These are phyloP conservation scores for Mucor plumbeus DNA, from an alignment of 371 early-diverging fungal species.

Conservation along the genomic window DNA sequence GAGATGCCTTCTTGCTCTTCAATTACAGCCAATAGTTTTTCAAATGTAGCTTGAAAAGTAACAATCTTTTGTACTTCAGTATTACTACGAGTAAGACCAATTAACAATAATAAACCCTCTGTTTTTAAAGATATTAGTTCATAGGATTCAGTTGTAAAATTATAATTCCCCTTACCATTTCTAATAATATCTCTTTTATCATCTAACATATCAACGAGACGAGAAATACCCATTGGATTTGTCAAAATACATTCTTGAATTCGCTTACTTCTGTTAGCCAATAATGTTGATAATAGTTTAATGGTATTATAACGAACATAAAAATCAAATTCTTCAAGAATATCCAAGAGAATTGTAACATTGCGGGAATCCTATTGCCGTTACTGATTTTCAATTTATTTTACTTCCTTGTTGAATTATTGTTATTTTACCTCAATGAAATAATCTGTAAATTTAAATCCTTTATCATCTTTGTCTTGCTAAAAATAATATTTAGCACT, in stretches of 20 bases:
- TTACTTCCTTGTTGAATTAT: background rate
- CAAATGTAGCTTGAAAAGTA: conserved; percentile 97
- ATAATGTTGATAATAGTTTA: conserved; percentile 80
- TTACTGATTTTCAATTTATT: background rate
- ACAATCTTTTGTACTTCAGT: conserved; percentile 97
- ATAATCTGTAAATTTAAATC: conserved; percentile 54
- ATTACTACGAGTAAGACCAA: conserved; percentile 85
- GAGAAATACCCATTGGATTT: conserved; percentile 88
- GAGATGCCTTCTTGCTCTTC: conserved; percentile 91
- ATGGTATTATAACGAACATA: conserved; percentile 91
- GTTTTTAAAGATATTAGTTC: background rate
- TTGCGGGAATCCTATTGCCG: conserved; percentile 68
- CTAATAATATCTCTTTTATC: conserved; percentile 93
- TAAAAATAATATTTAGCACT: conserved; percentile 9
- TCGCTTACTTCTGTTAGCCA: conserved; percentile 65
- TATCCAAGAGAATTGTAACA: conserved; percentile 80
- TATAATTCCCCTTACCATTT: conserved; percentile 69
- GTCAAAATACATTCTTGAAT: conserved; percentile 89
- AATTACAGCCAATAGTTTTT: conserved; percentile 83
- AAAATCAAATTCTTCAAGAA: conserved; percentile 90
- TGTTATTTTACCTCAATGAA: conserved; percentile 51
- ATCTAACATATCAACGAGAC: conserved; percentile 91
- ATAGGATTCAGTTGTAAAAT: background rate
- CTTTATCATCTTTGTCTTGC: conserved; percentile 47
- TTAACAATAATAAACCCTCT: conserved; percentile 92